Evolutionary conservation across 2,329 filamentous ascomycete species (phyloP).

Genomic region (Alternaria postmessia): DNA sequence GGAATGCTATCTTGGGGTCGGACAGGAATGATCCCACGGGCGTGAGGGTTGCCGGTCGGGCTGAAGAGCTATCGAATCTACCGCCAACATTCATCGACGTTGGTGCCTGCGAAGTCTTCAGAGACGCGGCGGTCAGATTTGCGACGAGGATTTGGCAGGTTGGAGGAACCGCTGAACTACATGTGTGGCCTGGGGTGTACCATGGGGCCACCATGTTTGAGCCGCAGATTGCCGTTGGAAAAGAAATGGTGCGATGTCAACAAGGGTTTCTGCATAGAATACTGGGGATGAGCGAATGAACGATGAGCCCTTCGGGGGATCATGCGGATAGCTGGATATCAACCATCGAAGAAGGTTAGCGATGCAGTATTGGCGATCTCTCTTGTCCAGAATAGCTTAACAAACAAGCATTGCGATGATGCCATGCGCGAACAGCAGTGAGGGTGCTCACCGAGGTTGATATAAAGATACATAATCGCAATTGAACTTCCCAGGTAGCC

Average conservation of each 20-base stretch:
- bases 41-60: too few species aligned
- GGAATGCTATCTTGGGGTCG: constrained; percentile 32
- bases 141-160: neutral
- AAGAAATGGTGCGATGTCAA: neutral
- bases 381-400: too few species aligned
- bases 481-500: too few species aligned
- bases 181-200: neutral
- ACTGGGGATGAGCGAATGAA: neutral
- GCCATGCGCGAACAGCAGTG: neutral
- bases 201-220: neutral
- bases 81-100: neutral
- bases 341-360: too few species aligned
- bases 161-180: neutral
- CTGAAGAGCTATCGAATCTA: too few species aligned
- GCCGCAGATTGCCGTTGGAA: neutral
- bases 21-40: neutral
- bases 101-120: neutral
- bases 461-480: too few species aligned
- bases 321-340: too few species aligned
- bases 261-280: neutral
- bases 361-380: too few species aligned
- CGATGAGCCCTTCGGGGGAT: too few species aligned
- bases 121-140: neutral
- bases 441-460: neutral
- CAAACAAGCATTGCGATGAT: too few species aligned